Conservation (phyloP, 1,284 basidiomycete species). For the Irpex sp. region DNA sequence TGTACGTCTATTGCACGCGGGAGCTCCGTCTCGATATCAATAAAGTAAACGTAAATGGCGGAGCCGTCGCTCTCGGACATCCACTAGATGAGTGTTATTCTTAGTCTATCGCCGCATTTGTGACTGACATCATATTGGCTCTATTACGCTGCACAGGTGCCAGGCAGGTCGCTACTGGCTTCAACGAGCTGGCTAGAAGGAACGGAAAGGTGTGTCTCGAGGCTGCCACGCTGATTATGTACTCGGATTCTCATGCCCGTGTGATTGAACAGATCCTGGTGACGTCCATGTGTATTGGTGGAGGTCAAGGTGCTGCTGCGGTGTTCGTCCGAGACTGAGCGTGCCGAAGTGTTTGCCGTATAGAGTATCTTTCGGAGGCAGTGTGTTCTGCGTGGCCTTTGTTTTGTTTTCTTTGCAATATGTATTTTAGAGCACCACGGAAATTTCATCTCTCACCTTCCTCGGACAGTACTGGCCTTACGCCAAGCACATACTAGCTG, state of each 20-base stretch:
- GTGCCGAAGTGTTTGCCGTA: neutral
- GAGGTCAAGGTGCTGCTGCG: slow-evolving; percentile 80
- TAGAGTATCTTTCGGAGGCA: neutral
- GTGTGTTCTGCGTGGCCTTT: neutral
- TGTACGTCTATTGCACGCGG: slow-evolving; percentile 80
- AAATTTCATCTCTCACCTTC: neutral
- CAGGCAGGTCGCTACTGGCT: slow-evolving; percentile 83
- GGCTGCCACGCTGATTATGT: neutral
- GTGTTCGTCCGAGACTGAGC: slow-evolving; percentile 30
- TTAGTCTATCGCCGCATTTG: slow-evolving; percentile 3
- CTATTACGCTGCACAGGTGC: slow-evolving; percentile 78
- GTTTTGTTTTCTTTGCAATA: neutral
- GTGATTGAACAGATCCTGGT: slow-evolving; percentile 54
- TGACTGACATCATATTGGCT: slow-evolving; percentile 24
- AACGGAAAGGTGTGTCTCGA: slow-evolving; percentile 61
- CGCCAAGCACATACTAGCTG: too few species aligned
- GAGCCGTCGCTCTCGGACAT: slow-evolving; percentile 86
- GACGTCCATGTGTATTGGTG: slow-evolving; percentile 85
- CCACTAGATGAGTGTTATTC: slow-evolving; percentile 67
- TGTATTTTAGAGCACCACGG: neutral
- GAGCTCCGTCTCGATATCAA: slow-evolving; percentile 66
- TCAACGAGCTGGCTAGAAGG: slow-evolving; percentile 78
- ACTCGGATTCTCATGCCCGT: slow-evolving; percentile 5
- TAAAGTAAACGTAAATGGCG: slow-evolving; percentile 88
- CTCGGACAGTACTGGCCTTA: neutral